Base-by-base conservation (phyloP, 257 asterid genomes). In the Solanum pennellii region DNA sequence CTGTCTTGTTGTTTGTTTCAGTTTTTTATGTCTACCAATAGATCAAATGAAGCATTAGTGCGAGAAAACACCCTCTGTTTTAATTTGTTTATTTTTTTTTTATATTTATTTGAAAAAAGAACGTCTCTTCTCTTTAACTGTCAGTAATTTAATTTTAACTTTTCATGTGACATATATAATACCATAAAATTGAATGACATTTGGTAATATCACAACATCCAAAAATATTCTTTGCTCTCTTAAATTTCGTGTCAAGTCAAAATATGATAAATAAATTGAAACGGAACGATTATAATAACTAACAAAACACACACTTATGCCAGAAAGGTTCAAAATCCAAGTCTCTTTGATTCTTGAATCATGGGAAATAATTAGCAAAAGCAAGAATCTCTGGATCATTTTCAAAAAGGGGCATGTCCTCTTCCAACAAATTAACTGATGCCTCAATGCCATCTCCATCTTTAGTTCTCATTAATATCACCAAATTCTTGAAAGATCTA, bases 381-480 rank as follows among this genome's bases (percentile, higher is more conserved):
- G 83, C 45, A 41, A 76, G 83, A 41, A 76, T 76, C 59, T 76
- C 37, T 12, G 83, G 60, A 76, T 76, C 60, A 76, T 76, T 76
- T 76, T 76, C 59, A 76, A 76, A 76, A 9, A 76, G 12, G 21
- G 35, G 33, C 83, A 76, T 76, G 23, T 89, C 95, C 44, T 86
- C 86, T 59, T 62, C 90, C 49, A 84, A 85, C 93, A 89, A 85
- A 68, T 90, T 91, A 71, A 92, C 41, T 89, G 92, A 90, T 4
- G 93, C 94, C 75, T 93, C 94, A 15, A 92, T 87, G 29, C 95
- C 94, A 49, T 89, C 87, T 14, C 94, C 94, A 0, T 20, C 9
- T 39, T 69, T 87, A 5, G 83, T 90, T 31, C 86, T 35, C 88
- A 90, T 85, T 62, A 89, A 3, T 6, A 89, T 86, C 47, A 87